A percentile compares a stretch with the other conserved stretches of the same genome.
phyloP scores from a whole-genome alignment of 768 basidiomycete genomes.

The Trametes maxima region DNA sequence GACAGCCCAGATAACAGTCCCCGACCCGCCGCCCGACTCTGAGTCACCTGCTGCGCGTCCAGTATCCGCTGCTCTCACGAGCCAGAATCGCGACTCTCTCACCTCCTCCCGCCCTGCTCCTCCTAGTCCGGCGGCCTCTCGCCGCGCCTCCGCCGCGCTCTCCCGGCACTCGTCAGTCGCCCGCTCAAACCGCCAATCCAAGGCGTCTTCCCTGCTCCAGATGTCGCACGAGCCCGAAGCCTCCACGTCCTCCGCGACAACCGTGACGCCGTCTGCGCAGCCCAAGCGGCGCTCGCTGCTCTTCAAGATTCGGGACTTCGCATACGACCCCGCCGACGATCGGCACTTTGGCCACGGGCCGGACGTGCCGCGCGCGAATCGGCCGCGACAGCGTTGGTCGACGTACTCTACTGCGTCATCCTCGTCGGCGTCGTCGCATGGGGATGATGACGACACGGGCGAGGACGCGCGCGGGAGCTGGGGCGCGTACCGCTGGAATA shows the following conservation, averaged over 20 bases:
- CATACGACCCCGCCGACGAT: slow-evolving; percentile 43
- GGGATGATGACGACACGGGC: slow-evolving; percentile 32
- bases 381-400: slow-evolving; percentile 36
- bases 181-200: slow-evolving; percentile 37
- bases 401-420: slow-evolving; percentile 31
- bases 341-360: slow-evolving; percentile 47
- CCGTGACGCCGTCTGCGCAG: slow-evolving; percentile 16
- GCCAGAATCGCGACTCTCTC: slow-evolving; percentile 37
- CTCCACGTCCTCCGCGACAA: slow-evolving; percentile 30
- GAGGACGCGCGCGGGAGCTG: slow-evolving; percentile 50
- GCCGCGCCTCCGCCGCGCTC: slow-evolving; percentile 42
- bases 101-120: slow-evolving; percentile 61
- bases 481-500: slow-evolving; percentile 46
- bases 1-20: slow-evolving; percentile 27
- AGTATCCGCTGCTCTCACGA: slow-evolving; percentile 34
- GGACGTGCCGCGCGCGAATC: slow-evolving; percentile 70
- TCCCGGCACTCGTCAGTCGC: slow-evolving; percentile 38
- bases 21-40: slow-evolving; percentile 24
- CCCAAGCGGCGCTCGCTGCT: slow-evolving; percentile 26
- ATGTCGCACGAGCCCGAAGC: slow-evolving; percentile 41
- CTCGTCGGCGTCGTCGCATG: slow-evolving; percentile 31
- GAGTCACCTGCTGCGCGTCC: slow-evolving; percentile 13
- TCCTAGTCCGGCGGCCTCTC: slow-evolving; percentile 56
- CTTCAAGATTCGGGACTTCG: slow-evolving; percentile 55
- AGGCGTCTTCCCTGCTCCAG: slow-evolving; percentile 40